Percentiles rank a stretch among this genome's conserved stretches.
These are phyloP conservation scores for Funneliformis mosseae DNA, from an alignment of 192 early-diverging fungal genomes.

Conservation along the genomic window DNA sequence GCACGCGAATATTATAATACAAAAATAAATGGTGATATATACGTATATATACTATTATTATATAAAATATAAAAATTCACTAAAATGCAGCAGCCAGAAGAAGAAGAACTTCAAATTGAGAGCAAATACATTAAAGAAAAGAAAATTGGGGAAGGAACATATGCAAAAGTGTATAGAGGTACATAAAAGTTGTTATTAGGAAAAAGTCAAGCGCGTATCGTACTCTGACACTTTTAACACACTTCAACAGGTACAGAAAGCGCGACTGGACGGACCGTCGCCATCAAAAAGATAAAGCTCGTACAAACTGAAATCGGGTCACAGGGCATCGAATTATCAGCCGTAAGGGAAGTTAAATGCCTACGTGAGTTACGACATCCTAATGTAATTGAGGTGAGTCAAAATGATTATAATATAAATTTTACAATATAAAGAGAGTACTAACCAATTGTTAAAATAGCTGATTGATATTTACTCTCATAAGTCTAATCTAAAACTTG, in stretches of 20 bases:
- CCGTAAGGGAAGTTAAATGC: conserved; percentile 92
- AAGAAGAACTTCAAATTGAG: conserved; percentile 65
- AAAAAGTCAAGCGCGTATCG: background rate
- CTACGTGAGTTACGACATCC: conserved; percentile 92
- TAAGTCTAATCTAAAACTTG: conserved; percentile 88
- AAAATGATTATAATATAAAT: background rate
- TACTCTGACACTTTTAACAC: background rate
- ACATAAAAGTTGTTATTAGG: conserved; percentile 27
- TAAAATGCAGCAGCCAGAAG: conserved; percentile 47
- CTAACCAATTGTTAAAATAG: conserved; percentile 39
- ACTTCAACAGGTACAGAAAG: conserved; percentile 50
- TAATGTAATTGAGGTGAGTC: conserved; percentile 81
- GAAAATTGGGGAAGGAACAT: conserved; percentile 96
- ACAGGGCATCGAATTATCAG: conserved; percentile 94
- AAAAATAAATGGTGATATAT: too few species aligned
- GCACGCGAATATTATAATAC: too few species aligned
- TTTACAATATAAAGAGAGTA: background rate
- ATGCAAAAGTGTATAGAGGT: conserved; percentile 90
- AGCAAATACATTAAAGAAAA: conserved; percentile 81
- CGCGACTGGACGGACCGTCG: conserved; percentile 72
- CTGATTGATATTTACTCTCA: conserved; percentile 92
- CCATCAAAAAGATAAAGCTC: conserved; percentile 97
- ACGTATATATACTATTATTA: too few species aligned
- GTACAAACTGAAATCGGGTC: conserved; percentile 71
- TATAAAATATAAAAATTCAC: too few species aligned